These are phyloP conservation scores for Cercospora sp. DNA, from an alignment of 2,329 filamentous ascomycete species.

Conservation along the genomic window DNA sequence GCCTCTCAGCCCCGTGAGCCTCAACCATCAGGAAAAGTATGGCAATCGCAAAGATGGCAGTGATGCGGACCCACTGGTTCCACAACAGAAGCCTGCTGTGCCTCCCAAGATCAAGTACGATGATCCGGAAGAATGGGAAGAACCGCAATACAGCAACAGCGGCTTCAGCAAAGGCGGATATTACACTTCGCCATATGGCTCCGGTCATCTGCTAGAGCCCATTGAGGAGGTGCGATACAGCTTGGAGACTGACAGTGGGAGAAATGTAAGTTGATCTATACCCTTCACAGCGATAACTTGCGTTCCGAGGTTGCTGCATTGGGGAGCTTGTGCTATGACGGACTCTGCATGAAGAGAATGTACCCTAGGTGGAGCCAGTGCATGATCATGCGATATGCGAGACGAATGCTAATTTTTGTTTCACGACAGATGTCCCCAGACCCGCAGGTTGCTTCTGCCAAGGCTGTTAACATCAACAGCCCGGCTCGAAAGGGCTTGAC, in stretches of 20 bases:
- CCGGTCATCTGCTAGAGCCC: slow-evolving; percentile 47
- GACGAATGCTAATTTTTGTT: slow-evolving; percentile 5
- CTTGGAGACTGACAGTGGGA: slow-evolving; percentile 48
- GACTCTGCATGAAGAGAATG: background rate
- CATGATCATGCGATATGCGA: background rate
- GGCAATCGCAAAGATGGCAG: slow-evolving; percentile 50
- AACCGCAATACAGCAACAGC: slow-evolving; percentile 38
- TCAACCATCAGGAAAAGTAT: slow-evolving; percentile 39
- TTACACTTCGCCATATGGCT: slow-evolving; percentile 41
- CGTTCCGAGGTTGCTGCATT: background rate
- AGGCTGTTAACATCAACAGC: slow-evolving; percentile 35
- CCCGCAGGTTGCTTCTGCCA: slow-evolving; percentile 28
- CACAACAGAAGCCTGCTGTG: slow-evolving; percentile 36
- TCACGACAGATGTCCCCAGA: slow-evolving; percentile 33
- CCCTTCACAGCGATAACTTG: background rate
- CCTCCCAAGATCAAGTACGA: slow-evolving; percentile 29
- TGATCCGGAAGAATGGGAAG: slow-evolving; percentile 34
- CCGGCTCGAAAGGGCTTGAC: slow-evolving; percentile 46
- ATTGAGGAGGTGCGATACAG: slow-evolving; percentile 54
- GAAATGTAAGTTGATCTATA: slow-evolving; percentile 26
- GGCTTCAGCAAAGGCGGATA: slow-evolving; percentile 38
- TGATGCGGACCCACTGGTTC: slow-evolving; percentile 61
- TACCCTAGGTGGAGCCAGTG: background rate
- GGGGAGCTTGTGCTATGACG: background rate
- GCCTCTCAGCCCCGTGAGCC: slow-evolving; percentile 33